phyloP scores from a whole-genome alignment of 164 flowering plant genomes.

The Saururus chinensis region DNA sequence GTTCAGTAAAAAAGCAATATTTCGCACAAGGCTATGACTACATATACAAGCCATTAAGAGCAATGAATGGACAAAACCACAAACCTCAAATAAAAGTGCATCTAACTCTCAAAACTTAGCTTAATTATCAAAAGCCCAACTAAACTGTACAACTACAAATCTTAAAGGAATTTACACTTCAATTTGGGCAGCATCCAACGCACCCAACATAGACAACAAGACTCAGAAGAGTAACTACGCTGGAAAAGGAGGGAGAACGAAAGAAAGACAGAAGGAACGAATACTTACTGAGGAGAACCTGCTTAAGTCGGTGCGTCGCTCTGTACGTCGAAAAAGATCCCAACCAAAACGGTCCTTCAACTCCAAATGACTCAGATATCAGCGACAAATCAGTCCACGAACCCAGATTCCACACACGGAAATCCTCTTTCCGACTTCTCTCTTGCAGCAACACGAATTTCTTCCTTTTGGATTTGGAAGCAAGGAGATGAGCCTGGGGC shows the following conservation, averaged over 20 bases:
- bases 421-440: neutral
- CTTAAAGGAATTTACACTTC: too few species aligned
- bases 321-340: slow-evolving; percentile 1
- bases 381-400: slow-evolving; percentile 24
- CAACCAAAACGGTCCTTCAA: slow-evolving; percentile 23
- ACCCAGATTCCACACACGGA: slow-evolving; percentile 10
- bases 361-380: slow-evolving; percentile 39
- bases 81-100: too few species aligned
- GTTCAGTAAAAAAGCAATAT: too few species aligned
- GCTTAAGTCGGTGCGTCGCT: neutral
- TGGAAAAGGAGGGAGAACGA: neutral
- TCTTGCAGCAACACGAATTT: neutral
- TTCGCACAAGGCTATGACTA: too few species aligned
- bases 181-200: too few species aligned
- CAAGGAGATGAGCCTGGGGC: too few species aligned
- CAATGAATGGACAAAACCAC: too few species aligned
- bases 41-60: too few species aligned
- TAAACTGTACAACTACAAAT: too few species aligned
- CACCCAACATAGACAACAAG: too few species aligned
- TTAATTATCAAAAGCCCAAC: neutral
- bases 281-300: neutral
- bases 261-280: neutral
- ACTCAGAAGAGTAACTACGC: too few species aligned
- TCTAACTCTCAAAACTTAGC: neutral
- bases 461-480: too few species aligned